phyloP scores from a whole-genome alignment of 768 basidiomycete genomes.

The Rhodosporidiobolus sp. region DNA sequence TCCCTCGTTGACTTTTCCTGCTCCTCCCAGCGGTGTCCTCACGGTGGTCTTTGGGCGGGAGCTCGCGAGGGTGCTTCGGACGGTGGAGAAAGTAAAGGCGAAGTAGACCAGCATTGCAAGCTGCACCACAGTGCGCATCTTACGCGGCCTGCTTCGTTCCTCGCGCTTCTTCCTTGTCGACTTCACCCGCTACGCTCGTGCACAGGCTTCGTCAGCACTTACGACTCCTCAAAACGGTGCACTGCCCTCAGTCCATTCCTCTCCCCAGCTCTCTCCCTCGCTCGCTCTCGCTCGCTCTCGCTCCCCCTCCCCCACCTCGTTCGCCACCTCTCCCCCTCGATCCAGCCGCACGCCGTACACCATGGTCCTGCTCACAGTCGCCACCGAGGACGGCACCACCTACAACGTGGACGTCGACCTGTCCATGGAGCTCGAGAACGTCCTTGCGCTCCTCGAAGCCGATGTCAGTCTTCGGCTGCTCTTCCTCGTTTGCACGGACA shows the following conservation, averaged over 20 bases:
- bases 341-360: neutral
- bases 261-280: no score
- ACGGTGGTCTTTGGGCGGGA: no score
- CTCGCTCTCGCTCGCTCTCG: neutral
- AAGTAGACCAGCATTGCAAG: no score
- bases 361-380: conserved; percentile 50
- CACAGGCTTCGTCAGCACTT: no score
- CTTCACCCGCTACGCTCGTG: no score
- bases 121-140: no score
- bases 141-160: no score
- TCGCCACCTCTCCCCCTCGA: neutral
- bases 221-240: no score
- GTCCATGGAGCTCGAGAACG: conserved; percentile 84
- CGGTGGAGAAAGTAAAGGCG: no score
- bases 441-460: conserved; percentile 88
- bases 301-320: neutral
- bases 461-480: conserved; percentile 62
- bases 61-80: no score
- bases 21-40: neutral
- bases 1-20: neutral
- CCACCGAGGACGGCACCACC: conserved; percentile 49
- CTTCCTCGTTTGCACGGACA: neutral
- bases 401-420: conserved; percentile 73
- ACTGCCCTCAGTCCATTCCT: no score
- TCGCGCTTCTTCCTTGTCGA: no score